phyloP scores from a whole-genome alignment of 495 filamentous ascomycete genomes.

The Diplogelasinospora grovesii region DNA sequence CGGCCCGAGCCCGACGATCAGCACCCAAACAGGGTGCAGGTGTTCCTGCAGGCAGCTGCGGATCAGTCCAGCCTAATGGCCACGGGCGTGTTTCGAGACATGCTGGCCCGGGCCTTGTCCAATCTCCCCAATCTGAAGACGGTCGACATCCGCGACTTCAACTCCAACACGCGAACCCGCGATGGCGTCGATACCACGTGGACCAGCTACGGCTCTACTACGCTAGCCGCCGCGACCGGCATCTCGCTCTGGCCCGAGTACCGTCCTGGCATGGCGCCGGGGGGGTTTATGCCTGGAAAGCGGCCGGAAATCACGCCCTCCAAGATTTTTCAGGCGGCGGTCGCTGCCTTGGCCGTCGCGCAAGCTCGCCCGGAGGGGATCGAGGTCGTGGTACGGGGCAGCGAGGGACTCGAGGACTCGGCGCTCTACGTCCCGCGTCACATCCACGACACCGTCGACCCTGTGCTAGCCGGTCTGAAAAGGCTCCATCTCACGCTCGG shows the following conservation, averaged over 20 bases:
- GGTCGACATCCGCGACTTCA: slow-evolving; percentile 45
- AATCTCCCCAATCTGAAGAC: slow-evolving; percentile 41
- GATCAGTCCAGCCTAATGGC: slow-evolving; percentile 28
- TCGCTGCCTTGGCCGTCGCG: slow-evolving; percentile 30
- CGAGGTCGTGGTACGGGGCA: slow-evolving; percentile 30
- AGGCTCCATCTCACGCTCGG: slow-evolving; percentile 27
- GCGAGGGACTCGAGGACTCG: slow-evolving; percentile 11
- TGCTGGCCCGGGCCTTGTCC: slow-evolving; percentile 44
- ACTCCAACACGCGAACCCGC: slow-evolving; percentile 23
- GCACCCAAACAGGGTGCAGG: neutral
- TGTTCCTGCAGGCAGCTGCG: slow-evolving; percentile 2
- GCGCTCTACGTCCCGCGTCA: slow-evolving; percentile 31
- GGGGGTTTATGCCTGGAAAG: neutral
- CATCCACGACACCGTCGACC: slow-evolving; percentile 16
- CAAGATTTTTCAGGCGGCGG: slow-evolving; percentile 22
- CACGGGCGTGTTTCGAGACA: slow-evolving; percentile 34
- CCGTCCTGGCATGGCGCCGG: too few relatives aligned
- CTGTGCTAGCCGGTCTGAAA: slow-evolving; percentile 27
- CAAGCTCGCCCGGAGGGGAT: slow-evolving; percentile 23
- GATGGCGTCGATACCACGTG: slow-evolving; percentile 20
- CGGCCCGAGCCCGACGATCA: neutral
- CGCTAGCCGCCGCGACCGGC: slow-evolving; percentile 12
- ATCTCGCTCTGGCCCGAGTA: too few relatives aligned
- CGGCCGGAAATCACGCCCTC: too few relatives aligned
- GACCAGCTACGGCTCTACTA: slow-evolving; percentile 31